Evolutionary conservation across 1,139 yeast genomes (phyloP), one percentile per base, ranked within the genome.

Genomic region (Protomyces inundatus): DNA sequence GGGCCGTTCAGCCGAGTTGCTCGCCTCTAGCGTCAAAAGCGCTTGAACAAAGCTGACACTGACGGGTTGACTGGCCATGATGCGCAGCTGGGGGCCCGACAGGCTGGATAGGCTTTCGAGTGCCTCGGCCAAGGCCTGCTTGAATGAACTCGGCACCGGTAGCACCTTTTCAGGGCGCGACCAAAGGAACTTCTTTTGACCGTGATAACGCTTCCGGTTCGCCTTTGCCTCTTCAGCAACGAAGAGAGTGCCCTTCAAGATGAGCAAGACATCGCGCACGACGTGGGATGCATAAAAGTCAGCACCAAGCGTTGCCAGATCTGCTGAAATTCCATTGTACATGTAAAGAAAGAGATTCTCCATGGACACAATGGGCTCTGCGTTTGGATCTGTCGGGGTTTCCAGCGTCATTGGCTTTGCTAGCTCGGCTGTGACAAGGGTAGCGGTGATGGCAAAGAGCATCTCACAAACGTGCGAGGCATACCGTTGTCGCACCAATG

Each of bases 391-490:
- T n/a, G 72, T 74, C 3, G 70, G 74, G 58, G 78, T 77, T 3
- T 54, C 54, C 9, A 33, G 34, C 9, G 45, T 46, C 37, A 50
- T 23, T 30, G 57, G 45, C n/a, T 45, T 14, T 9, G 54, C 39
- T 66, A 65, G 52, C 75, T 78, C 72, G 77, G 72, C 68, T 79
- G 76, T 77, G 88, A 89, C 81, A 66, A 88, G 75, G 0, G 90
- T 85, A 0, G 97, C 95, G 61, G 84, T 76, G 73, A 95, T 80
- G 37, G 87, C 89, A 50, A 93, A 76, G 58, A 91, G 79, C 0
- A 98, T 89, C 74, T 93, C 98, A 61, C 90, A 80, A 63, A 95
- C 96, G 74, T 93, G 98, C 0, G 98, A 91, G 0, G 97, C 86
- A 73, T 90, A 93, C 73, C 91, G 90, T 72, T 93, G 97, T 70